Evolutionary conservation across 2,329 filamentous ascomycete genomes (phyloP).

Genomic region (Nigrospora sphaerica): DNA sequence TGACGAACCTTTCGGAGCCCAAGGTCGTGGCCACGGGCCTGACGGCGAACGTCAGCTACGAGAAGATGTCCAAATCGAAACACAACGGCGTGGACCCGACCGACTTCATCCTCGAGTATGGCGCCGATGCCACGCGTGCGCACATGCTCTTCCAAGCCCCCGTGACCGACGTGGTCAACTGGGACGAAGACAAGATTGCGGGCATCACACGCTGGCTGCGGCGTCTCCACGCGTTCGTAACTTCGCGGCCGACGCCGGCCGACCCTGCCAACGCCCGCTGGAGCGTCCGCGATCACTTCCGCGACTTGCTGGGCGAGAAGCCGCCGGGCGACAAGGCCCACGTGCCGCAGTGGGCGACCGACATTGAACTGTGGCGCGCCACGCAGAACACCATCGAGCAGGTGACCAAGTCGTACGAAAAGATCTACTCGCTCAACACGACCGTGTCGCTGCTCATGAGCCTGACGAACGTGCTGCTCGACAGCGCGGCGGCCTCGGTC

Average conservation of each 20-base stretch:
- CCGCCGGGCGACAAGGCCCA: constrained; percentile 18
- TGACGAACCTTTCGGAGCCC: constrained; percentile 47
- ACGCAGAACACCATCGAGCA: constrained; percentile 61
- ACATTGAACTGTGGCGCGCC: constrained; percentile 51
- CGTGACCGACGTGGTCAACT: constrained; percentile 75
- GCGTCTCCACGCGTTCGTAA: constrained; percentile 55
- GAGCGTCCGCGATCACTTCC: constrained; percentile 28
- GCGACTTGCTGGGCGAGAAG: constrained; percentile 20
- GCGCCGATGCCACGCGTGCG: constrained; percentile 75
- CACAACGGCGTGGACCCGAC: constrained; percentile 84
- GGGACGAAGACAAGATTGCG: constrained; percentile 77
- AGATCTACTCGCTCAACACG: constrained; percentile 74
- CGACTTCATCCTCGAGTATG: constrained; percentile 63
- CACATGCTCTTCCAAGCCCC: constrained; percentile 88
- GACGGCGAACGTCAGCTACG: constrained; percentile 57
- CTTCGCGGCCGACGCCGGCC: constrained; percentile 11
- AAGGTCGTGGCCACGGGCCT: constrained; percentile 55
- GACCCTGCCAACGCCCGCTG: constrained; percentile 9
- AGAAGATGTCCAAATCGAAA: constrained; percentile 96
- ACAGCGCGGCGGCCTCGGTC: constrained; percentile 31
- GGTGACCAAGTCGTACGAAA: constrained; percentile 61
- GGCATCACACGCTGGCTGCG: constrained; percentile 77
- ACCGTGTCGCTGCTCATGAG: constrained; percentile 77
- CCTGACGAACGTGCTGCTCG: constrained; percentile 63
- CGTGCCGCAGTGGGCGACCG: constrained; percentile 33